Evolutionary conservation across 768 basidiomycete genomes (phyloP).

Genomic region (Steccherinum ochraceum): DNA sequence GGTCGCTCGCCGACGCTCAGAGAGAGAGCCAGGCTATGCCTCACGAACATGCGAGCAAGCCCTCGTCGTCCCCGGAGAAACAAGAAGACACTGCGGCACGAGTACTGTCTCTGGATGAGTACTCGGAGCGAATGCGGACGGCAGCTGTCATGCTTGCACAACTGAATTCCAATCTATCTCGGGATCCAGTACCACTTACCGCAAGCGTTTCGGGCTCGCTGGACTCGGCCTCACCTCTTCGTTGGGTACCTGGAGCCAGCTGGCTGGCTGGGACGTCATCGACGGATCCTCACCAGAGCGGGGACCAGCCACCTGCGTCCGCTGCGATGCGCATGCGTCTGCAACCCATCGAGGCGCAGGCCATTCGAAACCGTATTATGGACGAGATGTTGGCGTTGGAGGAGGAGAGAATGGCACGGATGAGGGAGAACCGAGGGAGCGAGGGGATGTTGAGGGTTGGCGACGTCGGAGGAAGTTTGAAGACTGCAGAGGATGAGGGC

Average conservation of each 20-base stretch:
- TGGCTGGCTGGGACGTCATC: slow-evolving; percentile 14
- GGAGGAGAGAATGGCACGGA: slow-evolving; percentile 93
- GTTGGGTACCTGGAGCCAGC: slow-evolving; percentile 24
- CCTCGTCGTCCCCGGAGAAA: slow-evolving; percentile 6
- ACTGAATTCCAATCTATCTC: slow-evolving; percentile 73
- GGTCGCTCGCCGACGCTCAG: slow-evolving; percentile 44
- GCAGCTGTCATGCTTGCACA: slow-evolving; percentile 99
- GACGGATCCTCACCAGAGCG: not conserved
- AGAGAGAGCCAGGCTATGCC: not conserved
- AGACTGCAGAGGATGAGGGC: slow-evolving; percentile 83
- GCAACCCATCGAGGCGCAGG: slow-evolving; percentile 76
- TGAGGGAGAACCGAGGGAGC: slow-evolving; percentile 65
- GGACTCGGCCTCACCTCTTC: slow-evolving; percentile 15
- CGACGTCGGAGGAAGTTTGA: slow-evolving; percentile 40
- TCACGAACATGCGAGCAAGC: not conserved
- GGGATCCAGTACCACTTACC: slow-evolving; percentile 35
- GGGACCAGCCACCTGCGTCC: slow-evolving; percentile 1
- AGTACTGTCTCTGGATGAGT: slow-evolving; percentile 83
- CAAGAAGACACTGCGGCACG: slow-evolving; percentile 1
- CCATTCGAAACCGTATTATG: slow-evolving; percentile 95
- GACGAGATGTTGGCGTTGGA: slow-evolving; percentile 96
- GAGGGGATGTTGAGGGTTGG: slow-evolving; percentile 57
- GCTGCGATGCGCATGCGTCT: slow-evolving; percentile 54
- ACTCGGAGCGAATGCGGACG: slow-evolving; percentile 97
- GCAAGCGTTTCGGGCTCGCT: slow-evolving; percentile 9